Percentiles rank a stretch among this genome's conserved stretches.
Conservation (phyloP, 2,329 filamentous ascomycete species). For the Aspergillus nomiae region DNA sequence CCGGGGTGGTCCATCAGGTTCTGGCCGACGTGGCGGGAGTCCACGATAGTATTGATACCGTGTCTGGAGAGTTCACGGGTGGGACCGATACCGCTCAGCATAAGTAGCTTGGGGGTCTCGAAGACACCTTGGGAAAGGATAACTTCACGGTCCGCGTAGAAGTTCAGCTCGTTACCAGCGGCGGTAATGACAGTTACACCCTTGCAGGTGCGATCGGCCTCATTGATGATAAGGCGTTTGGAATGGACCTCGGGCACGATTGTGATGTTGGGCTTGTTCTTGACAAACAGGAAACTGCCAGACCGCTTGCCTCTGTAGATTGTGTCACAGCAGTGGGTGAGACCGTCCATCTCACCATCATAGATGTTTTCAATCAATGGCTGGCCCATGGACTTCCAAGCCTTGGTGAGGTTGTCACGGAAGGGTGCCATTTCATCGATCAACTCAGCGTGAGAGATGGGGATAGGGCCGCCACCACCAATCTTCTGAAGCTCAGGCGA, state of each 20-base stretch:
- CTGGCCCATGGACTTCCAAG: conserved; percentile 58
- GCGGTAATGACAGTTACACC: not conserved
- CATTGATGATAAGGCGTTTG: not conserved
- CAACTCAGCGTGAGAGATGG: conserved; percentile 58
- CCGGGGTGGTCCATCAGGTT: conserved; percentile 43
- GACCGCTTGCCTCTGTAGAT: conserved; percentile 62
- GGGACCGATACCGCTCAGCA: conserved; percentile 52
- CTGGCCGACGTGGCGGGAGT: conserved; percentile 32
- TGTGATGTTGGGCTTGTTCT: conserved; percentile 58
- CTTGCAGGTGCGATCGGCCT: not conserved
- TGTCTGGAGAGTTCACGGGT: conserved; percentile 40
- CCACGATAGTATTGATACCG: conserved; percentile 33
- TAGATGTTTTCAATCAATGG: conserved; percentile 57
- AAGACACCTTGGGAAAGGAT: conserved; percentile 54
- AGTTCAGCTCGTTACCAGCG: conserved; percentile 30
- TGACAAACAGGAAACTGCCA: conserved; percentile 54
- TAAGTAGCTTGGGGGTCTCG: conserved; percentile 55
- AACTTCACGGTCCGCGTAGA: conserved; percentile 54
- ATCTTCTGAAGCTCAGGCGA: conserved; percentile 53
- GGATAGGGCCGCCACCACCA: conserved; percentile 54
- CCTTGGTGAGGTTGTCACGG: conserved; percentile 45
- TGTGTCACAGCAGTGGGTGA: conserved; percentile 56
- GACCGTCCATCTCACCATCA: conserved; percentile 56
- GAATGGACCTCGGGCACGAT: conserved; percentile 47
- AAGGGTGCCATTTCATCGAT: conserved; percentile 57